Evolutionary conservation across 1,284 basidiomycete species (phyloP), one percentile per base, ranked within the genome.

Genomic region (Stereum hirsutum): DNA sequence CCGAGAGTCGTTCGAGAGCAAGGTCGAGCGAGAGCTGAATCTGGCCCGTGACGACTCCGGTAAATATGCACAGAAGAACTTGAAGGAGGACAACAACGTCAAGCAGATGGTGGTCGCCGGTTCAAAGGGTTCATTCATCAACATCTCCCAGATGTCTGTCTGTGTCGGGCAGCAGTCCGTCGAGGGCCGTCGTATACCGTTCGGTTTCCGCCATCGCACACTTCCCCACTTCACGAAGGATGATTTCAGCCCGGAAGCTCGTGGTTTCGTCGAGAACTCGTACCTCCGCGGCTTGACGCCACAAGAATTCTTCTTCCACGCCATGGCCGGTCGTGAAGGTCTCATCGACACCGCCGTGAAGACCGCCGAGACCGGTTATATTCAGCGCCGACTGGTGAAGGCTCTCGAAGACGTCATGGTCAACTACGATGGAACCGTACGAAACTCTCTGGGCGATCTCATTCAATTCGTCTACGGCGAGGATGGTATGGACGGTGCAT

Each of bases 21-120:
- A 78, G 49, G 93, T 97, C 42, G 92, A 96, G 58, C 80, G 80
- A 30, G 81, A 94, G 60, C 79, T 99, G 53, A 98, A 99, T 65
- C 74, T 85, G 65, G 96, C 95, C 50, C 92, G 95, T 75, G 96
- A 99, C 60, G 78, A 81, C 49, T 93, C 91, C 31, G 96, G 96
- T 72, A 89, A 91, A 58, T 89, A 88, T 42, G 96, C 95, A 14
- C 92, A 99, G 69, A 85, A 91, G 66, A 87, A 87, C 58, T 70
- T 99, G 74, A 97, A 97, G 70, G 90, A 92, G 61, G 93, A 95
- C 68, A 99, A 99, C 74, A 98, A 98, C 56, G 95, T 99, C 71
- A 99, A 99, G 75, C 95, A 99, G 77, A 99, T 99, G 96, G 95
- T 99, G 55, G 91, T 95, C 8, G 93, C 96, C 11, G 95, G 96